A percentile compares a stretch with the other conserved stretches of the same genome.
Conservation (phyloP, 495 filamentous ascomycete genomes). For the Platismatia glauca region DNA sequence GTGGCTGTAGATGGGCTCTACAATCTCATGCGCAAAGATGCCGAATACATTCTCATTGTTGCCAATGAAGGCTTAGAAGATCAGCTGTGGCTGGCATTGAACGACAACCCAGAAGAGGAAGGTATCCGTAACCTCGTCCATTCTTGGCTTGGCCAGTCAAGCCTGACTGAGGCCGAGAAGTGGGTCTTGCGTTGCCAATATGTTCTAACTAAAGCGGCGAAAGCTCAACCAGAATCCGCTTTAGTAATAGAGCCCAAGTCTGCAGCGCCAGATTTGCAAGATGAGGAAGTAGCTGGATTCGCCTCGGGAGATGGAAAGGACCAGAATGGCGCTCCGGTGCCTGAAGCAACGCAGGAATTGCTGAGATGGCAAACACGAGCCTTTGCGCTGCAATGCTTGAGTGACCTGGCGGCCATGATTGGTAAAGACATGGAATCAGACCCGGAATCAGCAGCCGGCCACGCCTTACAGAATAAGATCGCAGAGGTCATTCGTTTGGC, state of each 20-base stretch:
- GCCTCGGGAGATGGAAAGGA: slow-evolving; percentile 57
- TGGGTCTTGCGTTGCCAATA: slow-evolving; percentile 87
- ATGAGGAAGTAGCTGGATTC: slow-evolving; percentile 96
- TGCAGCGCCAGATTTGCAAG: slow-evolving; percentile 64
- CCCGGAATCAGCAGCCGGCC: slow-evolving; percentile 59
- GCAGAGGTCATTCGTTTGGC: slow-evolving; percentile 95
- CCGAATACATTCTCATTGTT: slow-evolving; percentile 62
- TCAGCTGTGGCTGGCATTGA: slow-evolving; percentile 81
- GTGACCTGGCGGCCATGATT: slow-evolving; percentile 67
- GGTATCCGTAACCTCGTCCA: slow-evolving; percentile 72
- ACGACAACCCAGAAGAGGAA: slow-evolving; percentile 62
- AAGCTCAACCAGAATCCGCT: slow-evolving; percentile 47
- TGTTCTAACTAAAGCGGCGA: slow-evolving; percentile 73
- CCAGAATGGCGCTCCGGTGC: slow-evolving; percentile 51
- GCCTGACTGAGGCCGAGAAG: slow-evolving; percentile 60
- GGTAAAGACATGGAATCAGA: slow-evolving; percentile 63
- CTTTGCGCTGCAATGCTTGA: slow-evolving; percentile 88
- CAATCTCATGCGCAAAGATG: slow-evolving; percentile 89
- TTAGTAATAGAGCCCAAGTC: slow-evolving; percentile 40
- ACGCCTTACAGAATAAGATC: slow-evolving; percentile 70
- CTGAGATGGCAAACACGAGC: slow-evolving; percentile 93
- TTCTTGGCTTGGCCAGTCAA: slow-evolving; percentile 86
- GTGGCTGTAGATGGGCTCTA: slow-evolving; percentile 82
- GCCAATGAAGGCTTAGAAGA: slow-evolving; percentile 76
- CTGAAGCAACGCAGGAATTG: slow-evolving; percentile 68